These are phyloP conservation scores for Oryza punctata DNA, from an alignment of 176 grass and related monocot genomes.

Conservation along the genomic window DNA sequence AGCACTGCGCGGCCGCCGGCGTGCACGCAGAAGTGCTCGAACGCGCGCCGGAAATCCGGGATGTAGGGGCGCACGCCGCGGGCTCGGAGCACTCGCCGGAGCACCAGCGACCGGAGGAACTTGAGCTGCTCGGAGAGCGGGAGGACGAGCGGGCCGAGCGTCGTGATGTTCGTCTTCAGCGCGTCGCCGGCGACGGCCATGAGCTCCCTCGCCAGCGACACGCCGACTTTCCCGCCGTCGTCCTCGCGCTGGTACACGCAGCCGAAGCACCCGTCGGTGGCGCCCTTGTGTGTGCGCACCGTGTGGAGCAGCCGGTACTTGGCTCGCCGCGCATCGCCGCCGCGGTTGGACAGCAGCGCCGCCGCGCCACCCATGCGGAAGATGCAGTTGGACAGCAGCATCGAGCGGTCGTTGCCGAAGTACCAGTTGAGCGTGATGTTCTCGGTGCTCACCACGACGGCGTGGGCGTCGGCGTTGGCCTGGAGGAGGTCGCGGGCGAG, in stretches of 20 bases:
- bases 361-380: slow-evolving; percentile 82
- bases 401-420: slow-evolving; percentile 78
- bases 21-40: slow-evolving; percentile 92
- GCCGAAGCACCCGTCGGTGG: slow-evolving; percentile 59
- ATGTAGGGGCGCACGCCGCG: slow-evolving; percentile 44
- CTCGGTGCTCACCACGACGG: slow-evolving; percentile 75
- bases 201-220: slow-evolving; percentile 68
- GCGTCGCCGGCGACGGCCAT: slow-evolving; percentile 86
- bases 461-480: slow-evolving; percentile 39
- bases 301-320: slow-evolving; percentile 72
- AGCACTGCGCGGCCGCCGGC: slow-evolving; percentile 77
- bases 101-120: slow-evolving; percentile 53
- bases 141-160: slow-evolving; percentile 67
- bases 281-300: slow-evolving; percentile 75
- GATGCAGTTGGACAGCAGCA: slow-evolving; percentile 86
- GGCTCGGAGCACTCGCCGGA: slow-evolving; percentile 36
- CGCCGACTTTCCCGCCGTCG: slow-evolving; percentile 40
- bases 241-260: slow-evolving; percentile 92
- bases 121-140: slow-evolving; percentile 69
- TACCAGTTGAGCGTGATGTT: slow-evolving; percentile 90
- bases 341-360: slow-evolving; percentile 59
- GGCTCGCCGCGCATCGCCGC: slow-evolving; percentile 46
- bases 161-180: slow-evolving; percentile 85
- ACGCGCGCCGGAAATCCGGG: slow-evolving; percentile 75
- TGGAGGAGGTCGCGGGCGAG: slow-evolving; percentile 75